Conservation (phyloP, 1,139 yeast genomes). For the Nakaseomyces kungkrabaensis region DNA sequence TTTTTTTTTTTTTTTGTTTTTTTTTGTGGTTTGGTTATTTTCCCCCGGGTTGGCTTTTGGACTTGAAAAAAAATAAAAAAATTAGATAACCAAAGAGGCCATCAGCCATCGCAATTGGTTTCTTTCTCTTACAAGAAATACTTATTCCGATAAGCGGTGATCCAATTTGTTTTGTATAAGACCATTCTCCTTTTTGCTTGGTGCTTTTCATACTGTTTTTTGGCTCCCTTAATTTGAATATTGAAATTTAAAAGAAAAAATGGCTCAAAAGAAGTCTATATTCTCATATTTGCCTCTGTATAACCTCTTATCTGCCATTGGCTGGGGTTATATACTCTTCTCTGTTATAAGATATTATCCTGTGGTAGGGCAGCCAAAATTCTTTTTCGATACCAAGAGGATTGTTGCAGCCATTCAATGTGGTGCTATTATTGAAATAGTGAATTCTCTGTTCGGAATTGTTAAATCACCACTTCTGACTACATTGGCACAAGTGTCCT, state of each 20-base stretch:
- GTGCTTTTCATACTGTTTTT: not conserved
- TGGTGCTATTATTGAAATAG: slow-evolving; percentile 72
- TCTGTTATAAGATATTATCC: slow-evolving; percentile 37
- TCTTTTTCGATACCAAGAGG: slow-evolving; percentile 49
- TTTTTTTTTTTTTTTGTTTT: too few relatives aligned
- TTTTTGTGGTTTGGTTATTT: too few relatives aligned
- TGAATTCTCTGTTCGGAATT: slow-evolving; percentile 65
- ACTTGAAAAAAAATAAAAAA: not conserved
- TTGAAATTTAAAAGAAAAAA: slow-evolving; percentile 1
- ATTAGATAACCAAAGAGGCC: not conserved
- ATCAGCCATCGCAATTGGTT: too few relatives aligned
- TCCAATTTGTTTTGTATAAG: not conserved
- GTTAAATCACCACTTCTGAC: slow-evolving; percentile 82
- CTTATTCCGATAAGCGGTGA: too few relatives aligned
- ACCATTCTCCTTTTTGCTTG: not conserved
- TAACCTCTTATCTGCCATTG: slow-evolving; percentile 54
- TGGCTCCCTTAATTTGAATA: not conserved
- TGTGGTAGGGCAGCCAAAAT: slow-evolving; percentile 44
- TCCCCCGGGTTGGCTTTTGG: too few relatives aligned
- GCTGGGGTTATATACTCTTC: slow-evolving; percentile 55
- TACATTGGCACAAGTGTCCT: slow-evolving; percentile 76
- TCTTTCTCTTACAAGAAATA: not conserved
- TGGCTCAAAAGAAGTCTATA: slow-evolving; percentile 16
- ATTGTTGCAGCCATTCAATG: slow-evolving; percentile 66
- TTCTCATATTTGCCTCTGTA: slow-evolving; percentile 34